Evolutionary conservation across 2,329 filamentous ascomycete genomes (phyloP).

Genomic region (Xylaria arbuscula): DNA sequence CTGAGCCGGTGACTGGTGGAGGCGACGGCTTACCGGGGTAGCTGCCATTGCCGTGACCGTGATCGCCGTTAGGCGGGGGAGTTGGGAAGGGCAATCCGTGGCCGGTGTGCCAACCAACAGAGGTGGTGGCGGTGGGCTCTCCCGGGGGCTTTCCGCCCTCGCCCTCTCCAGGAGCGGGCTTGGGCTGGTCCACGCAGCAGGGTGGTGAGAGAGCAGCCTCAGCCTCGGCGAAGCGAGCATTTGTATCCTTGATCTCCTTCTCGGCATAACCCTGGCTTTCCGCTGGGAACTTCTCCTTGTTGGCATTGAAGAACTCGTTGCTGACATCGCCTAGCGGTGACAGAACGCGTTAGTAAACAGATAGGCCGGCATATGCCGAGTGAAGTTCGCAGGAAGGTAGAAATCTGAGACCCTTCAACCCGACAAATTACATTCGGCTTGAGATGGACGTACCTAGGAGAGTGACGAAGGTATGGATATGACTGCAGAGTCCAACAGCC

Average conservation of each 20-base stretch:
- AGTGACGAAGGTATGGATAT: slow-evolving; percentile 15
- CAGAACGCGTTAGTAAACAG: slow-evolving; percentile 11
- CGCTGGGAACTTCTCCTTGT: slow-evolving; percentile 32
- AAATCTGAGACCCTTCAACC: neutral
- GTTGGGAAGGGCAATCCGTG: slow-evolving; percentile 2
- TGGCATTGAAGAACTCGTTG: slow-evolving; percentile 32
- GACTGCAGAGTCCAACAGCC: slow-evolving; percentile 29
- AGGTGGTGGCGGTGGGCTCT: slow-evolving; percentile 15
- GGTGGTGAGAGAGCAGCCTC: slow-evolving; percentile 24
- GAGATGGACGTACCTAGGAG: slow-evolving; percentile 30
- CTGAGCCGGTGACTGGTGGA: slow-evolving; percentile 18
- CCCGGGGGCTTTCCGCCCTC: neutral
- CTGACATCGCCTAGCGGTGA: slow-evolving; percentile 22
- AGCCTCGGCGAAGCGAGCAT: slow-evolving; percentile 28
- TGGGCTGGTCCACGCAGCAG: slow-evolving; percentile 31
- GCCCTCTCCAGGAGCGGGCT: slow-evolving; percentile 6
- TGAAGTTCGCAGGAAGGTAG: neutral
- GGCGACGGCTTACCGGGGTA: neutral
- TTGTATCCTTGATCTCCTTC: slow-evolving; percentile 20
- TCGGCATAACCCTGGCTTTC: slow-evolving; percentile 24
- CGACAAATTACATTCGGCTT: neutral
- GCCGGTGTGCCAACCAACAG: slow-evolving; percentile 17
- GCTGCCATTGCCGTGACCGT: neutral
- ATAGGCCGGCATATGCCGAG: neutral
- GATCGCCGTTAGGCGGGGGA: neutral